A percentile compares a stretch with the other conserved stretches of the same genome.
phyloP scores from a whole-genome alignment of 805 yeast species.

The Nakazawaea wickerhamii region DNA sequence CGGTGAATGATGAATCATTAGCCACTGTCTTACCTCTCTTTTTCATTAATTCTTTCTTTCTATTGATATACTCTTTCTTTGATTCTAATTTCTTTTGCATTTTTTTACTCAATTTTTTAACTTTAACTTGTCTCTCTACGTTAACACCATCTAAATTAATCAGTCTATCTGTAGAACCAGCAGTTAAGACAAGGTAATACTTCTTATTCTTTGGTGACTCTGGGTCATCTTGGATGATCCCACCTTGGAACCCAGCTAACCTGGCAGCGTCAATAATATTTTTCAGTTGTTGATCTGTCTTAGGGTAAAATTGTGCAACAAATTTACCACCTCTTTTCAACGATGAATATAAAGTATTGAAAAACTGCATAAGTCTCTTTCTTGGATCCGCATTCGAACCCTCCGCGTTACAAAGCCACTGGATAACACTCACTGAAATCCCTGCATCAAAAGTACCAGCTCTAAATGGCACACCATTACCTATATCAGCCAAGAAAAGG shows the following conservation, averaged over 20 bases:
- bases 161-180: conserved; percentile 72
- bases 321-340: conserved; percentile 94
- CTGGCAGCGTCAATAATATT: conserved; percentile 80
- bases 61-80: conserved; percentile 70
- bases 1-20: conserved; percentile 85
- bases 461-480: conserved; percentile 89
- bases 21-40: conserved; percentile 90
- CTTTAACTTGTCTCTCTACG: conserved; percentile 56
- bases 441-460: conserved; percentile 98
- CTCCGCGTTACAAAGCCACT: conserved; percentile 98
- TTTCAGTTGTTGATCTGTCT: conserved; percentile 79
- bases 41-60: conserved; percentile 92
- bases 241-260: conserved; percentile 94
- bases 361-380: conserved; percentile 71
- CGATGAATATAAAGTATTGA: conserved; percentile 81
- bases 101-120: conserved; percentile 39
- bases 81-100: conserved; percentile 57
- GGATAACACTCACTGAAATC: conserved; percentile 89
- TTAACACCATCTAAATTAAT: conserved; percentile 76
- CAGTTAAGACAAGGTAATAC: conserved; percentile 83
- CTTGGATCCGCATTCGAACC: conserved; percentile 77
- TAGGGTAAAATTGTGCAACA: conserved; percentile 95
- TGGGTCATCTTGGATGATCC: conserved; percentile 88
- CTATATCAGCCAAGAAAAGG: conserved; percentile 86
- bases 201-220: conserved; percentile 89